Evolutionary conservation across 192 early-diverging fungal genomes (phyloP), one percentile per base, ranked within the genome.

Genomic region (Linnemannia schmuckeri): DNA sequence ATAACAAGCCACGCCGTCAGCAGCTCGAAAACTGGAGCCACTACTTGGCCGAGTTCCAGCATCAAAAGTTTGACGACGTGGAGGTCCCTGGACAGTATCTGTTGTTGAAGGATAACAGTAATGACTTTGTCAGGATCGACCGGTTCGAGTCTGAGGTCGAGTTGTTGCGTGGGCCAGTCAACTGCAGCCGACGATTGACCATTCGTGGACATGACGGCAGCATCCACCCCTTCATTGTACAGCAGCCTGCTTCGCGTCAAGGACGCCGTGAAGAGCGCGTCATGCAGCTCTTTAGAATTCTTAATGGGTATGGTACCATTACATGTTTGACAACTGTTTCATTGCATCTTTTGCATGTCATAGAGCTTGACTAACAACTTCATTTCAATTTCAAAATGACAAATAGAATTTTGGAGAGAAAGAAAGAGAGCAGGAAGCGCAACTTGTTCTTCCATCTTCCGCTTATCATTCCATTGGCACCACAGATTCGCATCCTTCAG

Each of bases 21-120:
- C 93, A 96, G 87, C 90, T 99, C 5, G 97, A 98, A 80, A 92
- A 96, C 78, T 96, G 95, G 83, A 96, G 94, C 46, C 96, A 96
- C 61, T 98, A 97, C 90, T 88, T 99, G 69, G 97, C 96, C 13
- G 99, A 99, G 88, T 99, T 99, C 91, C 98, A 99, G 83, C 97
- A 98, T 88, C 95, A 97, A 84, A 98, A 98, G 87, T 99, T 99
- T 83, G 98, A 99, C 79, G 98, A 99, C 74, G 96, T 99, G n/a
- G 98, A 99, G 80, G 94, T 99, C 9, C 99, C 99, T 22, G 99
- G 99, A 10, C 98, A 99, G 88, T 99, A 99, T 84, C 88, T 98
- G 82, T 79, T 96, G 90, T 93, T 99, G 79, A 88, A 88, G 61
- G 92, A 97, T 79, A 95, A 91, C 83, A 95, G 93, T 88, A 95